Evolutionary conservation across 257 asterid species (phyloP), one percentile per base, ranked within the genome.

Genomic region (Eucommia ulmoides): DNA sequence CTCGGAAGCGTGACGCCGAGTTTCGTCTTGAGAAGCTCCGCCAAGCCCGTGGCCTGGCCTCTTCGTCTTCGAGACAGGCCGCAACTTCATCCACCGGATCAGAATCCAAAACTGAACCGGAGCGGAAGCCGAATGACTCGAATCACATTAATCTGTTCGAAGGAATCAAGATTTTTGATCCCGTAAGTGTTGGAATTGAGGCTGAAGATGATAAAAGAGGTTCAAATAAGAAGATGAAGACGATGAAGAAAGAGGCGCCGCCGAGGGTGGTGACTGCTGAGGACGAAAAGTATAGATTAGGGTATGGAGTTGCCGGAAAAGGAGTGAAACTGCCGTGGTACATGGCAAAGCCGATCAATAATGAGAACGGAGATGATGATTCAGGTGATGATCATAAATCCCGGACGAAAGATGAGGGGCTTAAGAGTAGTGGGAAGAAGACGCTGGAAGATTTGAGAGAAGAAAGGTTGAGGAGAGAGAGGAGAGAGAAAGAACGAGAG

Each of bases 281-380:
- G 70, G 98, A 89, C 58, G 96, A 89, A 73, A 61, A 60, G 59
- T 85, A 85, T 61, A 65, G 82, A 56, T 58, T 89, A 49, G 98
- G 98, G 23, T 85, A 89, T 58, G 98, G 98, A 16, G 58, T 89
- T 49, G 93, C 74, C 7, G 98, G 98, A 15, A 89, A 89, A 69
- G 98, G 93, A 16, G 79, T 74, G 57, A 85, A 89, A 71, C 76
- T 85, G 80, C 96, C 98, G 1, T 89, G 98, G 98, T 89, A 89
- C 68, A 45, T 85, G 94, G 85, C 73, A 65, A 86, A 78, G 58
- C 67, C 49, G 51, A 68, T 17, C 8, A 60, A 57, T 0, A 65
- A 64, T 20, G 49, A 35, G 41, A 55, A 35, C 0, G 63, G 41
- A 29, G 67, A 60, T 12, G 48, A 42, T 6, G 8, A n/a, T 42